Base-by-base conservation (phyloP, 2,329 filamentous ascomycete species). In the Scedosporium minutisporum region DNA sequence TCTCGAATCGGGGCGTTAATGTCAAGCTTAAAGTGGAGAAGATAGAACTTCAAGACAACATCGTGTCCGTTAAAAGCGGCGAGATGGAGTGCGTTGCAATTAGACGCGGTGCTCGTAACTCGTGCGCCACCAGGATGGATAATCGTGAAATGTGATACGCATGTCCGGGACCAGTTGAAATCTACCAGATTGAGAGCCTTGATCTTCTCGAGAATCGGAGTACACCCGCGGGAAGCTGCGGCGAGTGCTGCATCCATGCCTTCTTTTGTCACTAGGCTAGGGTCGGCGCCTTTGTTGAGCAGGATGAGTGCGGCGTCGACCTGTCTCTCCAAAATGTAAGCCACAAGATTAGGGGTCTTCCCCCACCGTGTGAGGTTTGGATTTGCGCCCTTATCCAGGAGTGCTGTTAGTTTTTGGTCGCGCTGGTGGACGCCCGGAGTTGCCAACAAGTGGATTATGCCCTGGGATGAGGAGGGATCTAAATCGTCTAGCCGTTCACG, bases 21-120 rank as follows among this genome's bases (percentile, higher is more conserved):
- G 16, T 62, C 57, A 4, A 66, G 53, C 4, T 62, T 33, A 25
- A 63, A 62, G 7, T 63, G 38, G 27, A 38, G 5, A 14, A 63
- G 10, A 33, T 64, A 60, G 63, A 64, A 66, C 58, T 65, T 44
- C 5, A 66, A 23, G 18, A 62, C 60, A 3, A 63, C n/a, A 27
- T 64, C 62, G 23, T 62, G 58, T 10, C 61, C 61, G 61, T 66
- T 65, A 51, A 66, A 66, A 16, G 63, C 63, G 1, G 65, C 60
- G 16, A 66, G 48, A 23, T 66, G 65, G 25, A 66, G 58, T 1
- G 62, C 60, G 14, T 63, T 66, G 61, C 63, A 65, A 18, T 59
- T 61, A 4, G 60, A 57, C 18, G 60, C 60, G 9, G 60, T 61
- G n/a, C 48, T 61, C 29, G 60, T 61, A 10, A 61, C 27, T 23